Percentiles rank a stretch among this genome's conserved stretches.
Conservation (phyloP, 2,329 filamentous ascomycete species). For the Cladosporium halotolerans region DNA sequence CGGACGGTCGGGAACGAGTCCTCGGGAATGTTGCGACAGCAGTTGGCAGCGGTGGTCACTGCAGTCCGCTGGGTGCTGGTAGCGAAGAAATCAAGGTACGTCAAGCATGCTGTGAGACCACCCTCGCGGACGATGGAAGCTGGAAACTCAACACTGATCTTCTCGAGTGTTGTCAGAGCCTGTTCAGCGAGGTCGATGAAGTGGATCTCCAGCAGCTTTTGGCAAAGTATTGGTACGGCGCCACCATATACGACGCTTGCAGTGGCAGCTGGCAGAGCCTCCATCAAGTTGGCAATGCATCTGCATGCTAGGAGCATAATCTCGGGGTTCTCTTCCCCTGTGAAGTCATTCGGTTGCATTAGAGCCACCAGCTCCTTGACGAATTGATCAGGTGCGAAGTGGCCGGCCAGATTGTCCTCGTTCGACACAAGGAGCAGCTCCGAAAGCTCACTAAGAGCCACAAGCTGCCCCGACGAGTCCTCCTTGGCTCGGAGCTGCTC, state of each 20-base stretch:
- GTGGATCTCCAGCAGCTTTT: constrained; percentile 90
- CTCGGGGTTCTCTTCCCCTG: constrained; percentile 82
- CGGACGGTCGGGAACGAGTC: constrained; percentile 87
- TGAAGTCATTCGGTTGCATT: constrained; percentile 83
- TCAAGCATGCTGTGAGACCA: constrained; percentile 89
- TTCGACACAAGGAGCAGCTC: constrained; percentile 91
- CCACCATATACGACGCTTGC: constrained; percentile 97
- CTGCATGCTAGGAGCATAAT: constrained; percentile 96
- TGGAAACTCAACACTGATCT: constrained; percentile 94
- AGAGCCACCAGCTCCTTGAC: constrained; percentile 88
- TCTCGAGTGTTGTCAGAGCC: constrained; percentile 90
- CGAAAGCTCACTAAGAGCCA: constrained; percentile 87
- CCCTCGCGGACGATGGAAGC: constrained; percentile 93
- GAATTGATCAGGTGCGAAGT: constrained; percentile 89
- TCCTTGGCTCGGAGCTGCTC: constrained; percentile 69
- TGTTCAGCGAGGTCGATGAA: constrained; percentile 98
- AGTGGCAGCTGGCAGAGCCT: constrained; percentile 85
- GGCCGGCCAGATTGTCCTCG: constrained; percentile 90
- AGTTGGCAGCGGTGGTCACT: constrained; percentile 95
- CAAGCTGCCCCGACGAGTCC: constrained; percentile 79
- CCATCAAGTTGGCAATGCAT: constrained; percentile 95
- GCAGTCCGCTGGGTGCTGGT: constrained; percentile 95
- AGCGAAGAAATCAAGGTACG: constrained; percentile 94
- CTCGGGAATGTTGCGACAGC: constrained; percentile 91
- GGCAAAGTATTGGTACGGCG: constrained; percentile 87